Conservation (phyloP, 805 yeast genomes). For the Cyberlindnera euphorbiae region DNA sequence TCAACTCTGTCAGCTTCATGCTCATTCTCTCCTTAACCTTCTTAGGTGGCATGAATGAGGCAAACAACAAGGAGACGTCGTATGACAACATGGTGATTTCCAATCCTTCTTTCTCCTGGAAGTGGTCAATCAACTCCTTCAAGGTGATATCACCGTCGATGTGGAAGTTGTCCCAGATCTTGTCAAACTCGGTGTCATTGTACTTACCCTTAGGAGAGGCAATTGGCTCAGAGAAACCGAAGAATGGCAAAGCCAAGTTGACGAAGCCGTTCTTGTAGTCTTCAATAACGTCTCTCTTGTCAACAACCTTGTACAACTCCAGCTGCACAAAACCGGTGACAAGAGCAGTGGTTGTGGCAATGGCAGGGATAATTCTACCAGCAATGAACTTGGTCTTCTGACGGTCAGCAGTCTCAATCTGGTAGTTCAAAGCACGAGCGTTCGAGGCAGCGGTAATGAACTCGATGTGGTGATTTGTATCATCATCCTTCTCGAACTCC, state of each 20-base stretch:
- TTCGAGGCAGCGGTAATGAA: constrained; percentile 95
- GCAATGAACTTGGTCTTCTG: constrained; percentile 95
- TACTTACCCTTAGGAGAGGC: constrained; percentile 79
- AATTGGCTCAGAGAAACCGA: constrained; percentile 96
- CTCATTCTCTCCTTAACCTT: constrained; percentile 74
- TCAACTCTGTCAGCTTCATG: constrained; percentile 66
- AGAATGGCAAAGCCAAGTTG: constrained; percentile 89
- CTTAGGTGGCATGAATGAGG: constrained; percentile 90
- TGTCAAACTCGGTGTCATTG: constrained; percentile 74
- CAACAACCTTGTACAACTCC: constrained; percentile 88
- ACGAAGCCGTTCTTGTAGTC: constrained; percentile 89
- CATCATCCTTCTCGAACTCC: constrained; percentile 98
- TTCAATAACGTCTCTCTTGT: constrained; percentile 68
- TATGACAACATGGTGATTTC: constrained; percentile 88
- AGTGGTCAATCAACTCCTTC: constrained; percentile 65
- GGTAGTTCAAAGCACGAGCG: constrained; percentile 89
- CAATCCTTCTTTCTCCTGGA: constrained; percentile 77
- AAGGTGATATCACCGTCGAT: constrained; percentile 73
- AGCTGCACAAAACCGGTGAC: constrained; percentile 93
- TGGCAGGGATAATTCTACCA: constrained; percentile 97
- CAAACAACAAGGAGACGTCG: constrained; percentile 85
- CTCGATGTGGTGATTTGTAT: constrained; percentile 92
- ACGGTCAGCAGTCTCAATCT: constrained; percentile 83
- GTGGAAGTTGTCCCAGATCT: constrained; percentile 94
- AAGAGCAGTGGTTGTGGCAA: constrained; percentile 97